Evolutionary conservation across 768 basidiomycete species (phyloP).

Genomic region (Hemileccinum impolitum): DNA sequence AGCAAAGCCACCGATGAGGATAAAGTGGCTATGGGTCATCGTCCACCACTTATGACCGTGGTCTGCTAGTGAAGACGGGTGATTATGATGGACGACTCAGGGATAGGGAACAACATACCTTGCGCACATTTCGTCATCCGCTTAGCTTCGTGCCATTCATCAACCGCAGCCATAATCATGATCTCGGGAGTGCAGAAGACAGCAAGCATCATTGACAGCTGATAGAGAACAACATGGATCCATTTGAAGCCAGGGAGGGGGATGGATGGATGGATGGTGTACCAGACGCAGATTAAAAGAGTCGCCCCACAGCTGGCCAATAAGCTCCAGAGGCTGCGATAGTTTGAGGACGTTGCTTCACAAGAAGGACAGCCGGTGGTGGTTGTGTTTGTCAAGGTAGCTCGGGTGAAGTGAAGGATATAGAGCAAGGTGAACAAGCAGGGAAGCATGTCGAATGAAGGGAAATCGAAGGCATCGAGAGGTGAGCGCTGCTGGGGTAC

Average conservation of each 20-base stretch:
- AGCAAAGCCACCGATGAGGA: not conserved
- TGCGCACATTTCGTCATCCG: not conserved
- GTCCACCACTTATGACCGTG: not conserved
- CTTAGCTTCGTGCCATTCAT: not conserved
- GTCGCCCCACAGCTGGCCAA: not conserved
- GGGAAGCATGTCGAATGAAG: not conserved
- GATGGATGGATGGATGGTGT: not conserved
- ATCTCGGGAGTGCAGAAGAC: not conserved
- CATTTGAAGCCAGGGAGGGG: not conserved
- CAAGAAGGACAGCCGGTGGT: not conserved
- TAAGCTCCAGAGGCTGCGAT: not conserved
- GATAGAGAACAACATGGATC: not conserved
- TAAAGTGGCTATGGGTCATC: not conserved
- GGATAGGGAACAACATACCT: not conserved
- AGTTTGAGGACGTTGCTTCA: not conserved
- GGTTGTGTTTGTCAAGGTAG: not conserved
- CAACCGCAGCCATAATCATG: not conserved
- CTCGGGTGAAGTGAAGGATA: not conserved
- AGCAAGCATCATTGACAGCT: not conserved
- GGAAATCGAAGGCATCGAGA: not conserved
- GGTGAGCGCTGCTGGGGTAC: not conserved
- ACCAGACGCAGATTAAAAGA: not conserved
- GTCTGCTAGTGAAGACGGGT: not conserved
- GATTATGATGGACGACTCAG: not conserved
- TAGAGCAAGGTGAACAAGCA: not conserved